Percentiles rank a stretch among this genome's conserved stretches.
phyloP scores from a whole-genome alignment of 768 basidiomycete genomes.

The Rubroboletus pulcherrimus region DNA sequence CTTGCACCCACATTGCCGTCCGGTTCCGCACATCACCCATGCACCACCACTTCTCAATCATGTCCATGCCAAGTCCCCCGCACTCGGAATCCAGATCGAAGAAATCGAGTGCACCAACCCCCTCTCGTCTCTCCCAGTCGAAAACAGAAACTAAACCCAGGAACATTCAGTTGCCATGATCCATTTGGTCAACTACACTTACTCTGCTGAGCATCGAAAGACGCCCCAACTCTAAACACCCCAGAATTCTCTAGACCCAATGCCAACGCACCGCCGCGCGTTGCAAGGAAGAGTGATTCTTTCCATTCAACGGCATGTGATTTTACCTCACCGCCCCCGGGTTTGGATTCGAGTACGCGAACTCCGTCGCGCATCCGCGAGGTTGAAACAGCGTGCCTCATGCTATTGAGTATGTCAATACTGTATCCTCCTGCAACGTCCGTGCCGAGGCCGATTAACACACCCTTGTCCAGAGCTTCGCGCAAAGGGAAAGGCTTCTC shows the following conservation, averaged over 20 bases:
- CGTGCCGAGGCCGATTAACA: conserved; percentile 77
- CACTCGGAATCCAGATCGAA: conserved; percentile 40
- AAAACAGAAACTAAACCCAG: conserved; percentile 42
- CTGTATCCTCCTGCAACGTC: conserved; percentile 88
- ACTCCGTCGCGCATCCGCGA: conserved; percentile 66
- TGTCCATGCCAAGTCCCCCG: conserved; percentile 39
- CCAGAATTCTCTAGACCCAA: conserved; percentile 56
- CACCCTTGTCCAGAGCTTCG: conserved; percentile 60
- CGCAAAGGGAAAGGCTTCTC: conserved; percentile 62
- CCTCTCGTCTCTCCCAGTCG: conserved; percentile 37
- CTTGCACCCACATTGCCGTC: conserved; percentile 72
- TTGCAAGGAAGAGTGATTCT: conserved; percentile 77
- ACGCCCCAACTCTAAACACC: conserved; percentile 53
- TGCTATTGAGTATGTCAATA: conserved; percentile 69
- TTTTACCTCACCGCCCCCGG: background rate
- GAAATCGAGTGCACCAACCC: conserved; percentile 68
- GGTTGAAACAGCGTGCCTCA: conserved; percentile 74
- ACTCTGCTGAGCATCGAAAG: conserved; percentile 79
- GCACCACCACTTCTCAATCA: conserved; percentile 91
- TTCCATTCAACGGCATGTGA: conserved; percentile 70
- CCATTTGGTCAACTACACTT: conserved; percentile 23
- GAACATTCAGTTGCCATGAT: background rate
- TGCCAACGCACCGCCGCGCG: conserved; percentile 71
- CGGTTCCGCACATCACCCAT: conserved; percentile 71
- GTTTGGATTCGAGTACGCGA: conserved; percentile 26